Evolutionary conservation across 352 stramenopile genomes (phyloP).

Genomic region (Thalassiosira hispida): DNA sequence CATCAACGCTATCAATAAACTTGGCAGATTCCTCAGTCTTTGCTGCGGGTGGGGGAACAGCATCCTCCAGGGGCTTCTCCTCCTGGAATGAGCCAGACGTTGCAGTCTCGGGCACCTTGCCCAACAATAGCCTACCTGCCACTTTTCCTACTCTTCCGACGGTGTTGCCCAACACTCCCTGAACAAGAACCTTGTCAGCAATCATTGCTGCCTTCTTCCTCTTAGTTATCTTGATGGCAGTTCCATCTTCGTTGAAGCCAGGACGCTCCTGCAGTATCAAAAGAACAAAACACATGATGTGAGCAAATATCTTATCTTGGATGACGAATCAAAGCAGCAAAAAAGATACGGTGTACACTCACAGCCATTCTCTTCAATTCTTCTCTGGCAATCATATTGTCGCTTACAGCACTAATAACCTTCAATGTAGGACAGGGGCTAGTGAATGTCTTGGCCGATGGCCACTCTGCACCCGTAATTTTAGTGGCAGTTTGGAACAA

Average conservation of each 20-base stretch:
- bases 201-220: conserved; percentile 68
- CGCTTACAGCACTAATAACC: conserved; percentile 81
- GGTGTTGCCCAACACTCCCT: conserved; percentile 73
- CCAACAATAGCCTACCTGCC: conserved; percentile 68
- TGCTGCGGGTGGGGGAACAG: conserved; percentile 12
- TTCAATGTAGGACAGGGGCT: conserved; percentile 86
- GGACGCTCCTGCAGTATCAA: conserved; percentile 56
- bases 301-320: conserved; percentile 1
- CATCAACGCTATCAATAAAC: conserved; percentile 41
- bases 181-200: conserved; percentile 74
- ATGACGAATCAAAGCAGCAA: background rate
- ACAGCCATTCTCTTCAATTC: conserved; percentile 83
- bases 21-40: conserved; percentile 10
- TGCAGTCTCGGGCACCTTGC: conserved; percentile 78
- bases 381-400: conserved; percentile 82
- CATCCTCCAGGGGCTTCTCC: conserved; percentile 49
- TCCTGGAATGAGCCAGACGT: conserved; percentile 76
- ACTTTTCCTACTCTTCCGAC: conserved; percentile 73
- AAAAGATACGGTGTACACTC: conserved; percentile 14
- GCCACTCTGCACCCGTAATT: conserved; percentile 85
- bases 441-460: conserved; percentile 71
- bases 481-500: conserved; percentile 78
- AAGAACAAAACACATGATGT: conserved; percentile 20
- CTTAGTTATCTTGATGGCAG: conserved; percentile 68
- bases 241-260: conserved; percentile 72